Evolutionary conservation across 495 filamentous ascomycete species (phyloP).

Genomic region (Trichocladium uniseriatum): DNA sequence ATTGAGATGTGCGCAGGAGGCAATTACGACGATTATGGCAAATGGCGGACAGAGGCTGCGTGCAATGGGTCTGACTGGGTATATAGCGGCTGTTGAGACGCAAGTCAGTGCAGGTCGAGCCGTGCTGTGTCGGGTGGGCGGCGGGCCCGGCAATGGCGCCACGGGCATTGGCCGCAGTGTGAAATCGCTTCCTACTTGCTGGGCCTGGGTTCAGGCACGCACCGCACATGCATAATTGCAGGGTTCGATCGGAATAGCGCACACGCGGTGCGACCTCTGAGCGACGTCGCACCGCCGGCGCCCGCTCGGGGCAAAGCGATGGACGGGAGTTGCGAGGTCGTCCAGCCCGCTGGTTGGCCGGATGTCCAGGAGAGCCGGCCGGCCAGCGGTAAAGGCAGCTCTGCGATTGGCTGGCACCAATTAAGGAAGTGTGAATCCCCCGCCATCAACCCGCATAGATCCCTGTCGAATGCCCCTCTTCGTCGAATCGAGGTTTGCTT

Average conservation of each 20-base stretch:
- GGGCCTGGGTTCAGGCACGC: constrained; percentile 21
- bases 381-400: constrained; percentile 21
- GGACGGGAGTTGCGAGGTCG: constrained; percentile 7
- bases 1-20: constrained; percentile 32
- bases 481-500: not conserved
- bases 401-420: constrained; percentile 20
- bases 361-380: not conserved
- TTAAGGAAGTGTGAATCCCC: constrained; percentile 9
- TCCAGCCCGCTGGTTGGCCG: constrained; percentile 20
- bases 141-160: constrained; percentile 15
- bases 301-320: constrained; percentile 15
- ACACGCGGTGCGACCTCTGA: constrained; percentile 13
- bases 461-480: constrained; percentile 13
- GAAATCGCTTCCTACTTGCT: constrained; percentile 34
- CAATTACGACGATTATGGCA: constrained; percentile 26
- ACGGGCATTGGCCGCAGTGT: constrained; percentile 23
- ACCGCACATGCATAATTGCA: constrained; percentile 28
- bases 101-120: constrained; percentile 22
- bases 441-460: constrained; percentile 15
- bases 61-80: constrained; percentile 25
- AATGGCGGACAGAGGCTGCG: constrained; percentile 17
- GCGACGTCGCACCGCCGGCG: not conserved
- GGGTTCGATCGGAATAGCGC: constrained; percentile 21
- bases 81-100: constrained; percentile 50
- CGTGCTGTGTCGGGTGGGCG: constrained; percentile 17